Base-by-base conservation (phyloP, 192 early-diverging fungal species). In the Entophlyctis luteolus region DNA sequence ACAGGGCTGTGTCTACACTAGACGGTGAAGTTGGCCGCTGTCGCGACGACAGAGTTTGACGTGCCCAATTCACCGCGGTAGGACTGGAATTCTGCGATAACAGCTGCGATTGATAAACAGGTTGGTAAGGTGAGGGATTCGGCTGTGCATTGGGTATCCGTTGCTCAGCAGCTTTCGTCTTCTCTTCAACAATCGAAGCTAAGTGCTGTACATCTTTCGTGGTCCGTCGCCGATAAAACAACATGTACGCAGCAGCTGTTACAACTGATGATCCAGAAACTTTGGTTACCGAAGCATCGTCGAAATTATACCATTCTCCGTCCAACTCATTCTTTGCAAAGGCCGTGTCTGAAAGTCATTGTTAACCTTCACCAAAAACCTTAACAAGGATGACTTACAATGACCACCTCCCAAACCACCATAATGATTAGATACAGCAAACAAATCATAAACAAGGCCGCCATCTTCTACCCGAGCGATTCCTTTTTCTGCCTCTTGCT, bases 381-480 rank as follows among this genome's bases (percentile, higher is more conserved):
- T 23, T n/a, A 22, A 49, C 10, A 46, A 0, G 53, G 16, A 5
- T 28, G 5, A 68, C 77, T 68, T 62, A 79, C 77, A 93, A 69
- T 93, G 91, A 29, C 91, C 91, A 48, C 90, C 91, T 39, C 88
- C 89, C 62, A 91, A 71, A 4, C 89, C 88, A 45, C 91, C 91
- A 78, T 79, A 93, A 55, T 93, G 90, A 68, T 93, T 91, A 62
- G 87, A 90, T 3, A 93, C 86, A 12, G 84, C 85, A 65, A 82
- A 86, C 58, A 93, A 75, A 66, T 91, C 89, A 62, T 91, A 93
- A 8, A 60, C 23, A 18, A 60, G 28, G 6, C 38, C 66, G 28
- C 58, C 57, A 50, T 31, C 31, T 16, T 67, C 59, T 52, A 6
- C 33, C 3, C 45, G 14, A 27, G 18, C 62, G 12, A 18, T 23